Evolutionary conservation across 2,329 filamentous ascomycete species (phyloP).

Genomic region (Aureobasidium musti): DNA sequence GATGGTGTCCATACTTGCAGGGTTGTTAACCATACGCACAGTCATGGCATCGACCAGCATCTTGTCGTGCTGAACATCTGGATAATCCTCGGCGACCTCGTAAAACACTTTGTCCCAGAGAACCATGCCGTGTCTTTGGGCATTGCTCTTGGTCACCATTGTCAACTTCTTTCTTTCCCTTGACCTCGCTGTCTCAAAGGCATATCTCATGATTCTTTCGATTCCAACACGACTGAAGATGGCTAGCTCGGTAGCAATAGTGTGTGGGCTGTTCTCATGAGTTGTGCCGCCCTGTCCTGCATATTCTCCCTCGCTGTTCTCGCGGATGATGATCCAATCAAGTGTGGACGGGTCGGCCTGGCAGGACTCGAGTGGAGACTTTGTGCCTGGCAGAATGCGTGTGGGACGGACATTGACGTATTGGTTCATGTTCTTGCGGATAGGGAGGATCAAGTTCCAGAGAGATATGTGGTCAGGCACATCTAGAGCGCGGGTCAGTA

Average conservation of each 20-base stretch:
- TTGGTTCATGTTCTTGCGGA: slow-evolving; percentile 67
- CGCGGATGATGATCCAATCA: slow-evolving; percentile 53
- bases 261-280: slow-evolving; percentile 45
- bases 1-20: slow-evolving; percentile 51
- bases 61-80: slow-evolving; percentile 51
- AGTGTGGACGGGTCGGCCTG: slow-evolving; percentile 42
- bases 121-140: slow-evolving; percentile 54
- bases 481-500: slow-evolving; percentile 41
- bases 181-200: slow-evolving; percentile 50
- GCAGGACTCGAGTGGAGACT: slow-evolving; percentile 45
- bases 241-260: slow-evolving; percentile 51
- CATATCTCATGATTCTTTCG: slow-evolving; percentile 52
- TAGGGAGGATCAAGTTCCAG: slow-evolving; percentile 67
- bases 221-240: slow-evolving; percentile 52
- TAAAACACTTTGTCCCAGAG: slow-evolving; percentile 53
- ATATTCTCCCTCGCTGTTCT: slow-evolving; percentile 54
- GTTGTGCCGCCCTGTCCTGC: slow-evolving; percentile 51
- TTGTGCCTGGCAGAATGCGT: slow-evolving; percentile 47
- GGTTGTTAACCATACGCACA: slow-evolving; percentile 49
- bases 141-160: slow-evolving; percentile 55
- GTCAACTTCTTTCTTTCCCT: slow-evolving; percentile 51
- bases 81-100: slow-evolving; percentile 50
- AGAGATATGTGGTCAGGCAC: slow-evolving; percentile 68
- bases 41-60: slow-evolving; percentile 56
- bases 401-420: slow-evolving; percentile 66